Base-by-base conservation (phyloP, 306 rosid species). In the Vigna hirtella region DNA sequence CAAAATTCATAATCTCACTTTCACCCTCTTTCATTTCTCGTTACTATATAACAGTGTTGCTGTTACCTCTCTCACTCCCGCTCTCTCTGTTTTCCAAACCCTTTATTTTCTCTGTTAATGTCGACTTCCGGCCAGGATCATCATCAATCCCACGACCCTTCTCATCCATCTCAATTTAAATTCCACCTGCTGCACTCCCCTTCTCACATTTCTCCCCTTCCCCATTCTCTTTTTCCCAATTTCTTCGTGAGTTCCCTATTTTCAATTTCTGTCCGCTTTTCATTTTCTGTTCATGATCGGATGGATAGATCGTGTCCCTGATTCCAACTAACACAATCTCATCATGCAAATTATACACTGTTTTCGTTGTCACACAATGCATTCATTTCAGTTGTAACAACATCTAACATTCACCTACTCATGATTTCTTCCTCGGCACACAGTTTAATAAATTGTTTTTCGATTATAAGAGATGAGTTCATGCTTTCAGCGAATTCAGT, bases 71-170 rank as follows among this genome's bases (percentile, higher is more conserved):
- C 7, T 56, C 2, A 14, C 7, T 0, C 62, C 3, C 59, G 3
- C 34, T 58, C 14, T 13, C 14, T 7, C 13, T 17, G 28, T 13
- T 45, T 11, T 9, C 13, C 48, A 24, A 7, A 0, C 59, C 14
- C 63, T 63, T 49, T 51, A 45, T 36, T 7, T 49, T n/a, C 77
- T 53, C 43, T 48, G 2, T 38, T 70, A 7, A 81, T 82, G 85
- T 64, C 82, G n/a, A 77, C 76, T 55, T 53, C 79, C 1, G 74
- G 76, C 15, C 50, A 77, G 13, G 82, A 82, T 82, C 82, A 72
- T 18, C 14, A 52, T 9, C 76, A 2, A 17, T 50, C 6, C 0
- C 12, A 53, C 0, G 26, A 0, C 16, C 38, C 16, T 58, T 14
- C 16, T 58, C 28, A 10, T 4, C 42, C 56, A 2, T 65, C 84